Base-by-base conservation (phyloP, 2,329 filamentous ascomycete genomes). In the Fulvia fulva region DNA sequence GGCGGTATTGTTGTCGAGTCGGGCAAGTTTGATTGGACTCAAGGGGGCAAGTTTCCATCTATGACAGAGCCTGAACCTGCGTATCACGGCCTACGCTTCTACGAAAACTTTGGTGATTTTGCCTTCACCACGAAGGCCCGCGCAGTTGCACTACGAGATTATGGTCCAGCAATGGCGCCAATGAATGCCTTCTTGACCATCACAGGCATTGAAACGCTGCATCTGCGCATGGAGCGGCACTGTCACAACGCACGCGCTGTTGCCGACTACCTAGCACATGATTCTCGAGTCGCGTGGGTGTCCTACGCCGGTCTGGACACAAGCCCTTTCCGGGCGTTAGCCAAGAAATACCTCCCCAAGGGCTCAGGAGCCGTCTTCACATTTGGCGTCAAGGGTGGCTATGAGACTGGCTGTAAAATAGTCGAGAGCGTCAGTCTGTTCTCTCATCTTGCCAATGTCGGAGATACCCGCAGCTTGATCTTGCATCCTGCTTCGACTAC, bases 401-500 rank as follows among this genome's bases (percentile, higher is more conserved):
- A 56, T 23, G 56, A 58, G 34, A 54, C 45, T 19, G 59, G 59
- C 49, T 53, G 53, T 53, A 58, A 61, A 43, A 26, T 61, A 2
- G 59, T 61, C 25, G 59, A 61, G 56, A 59, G 53, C 28, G 56
- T 61, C 53, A 56, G 37, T 51, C 14, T 61, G 28, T 59, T 61
- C 53, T 61, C 56, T 12, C 56, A 61, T 47, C 59, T 61, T 25
- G 59, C 59, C 23, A 61, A 61, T 26, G 59, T 61, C 25, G 59
- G 59, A 53, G 59, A 61, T 26, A 59, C 59, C 19, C 56, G 56
- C 53, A 61, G 56, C 25, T 28, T 61, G 32, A 59, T 59, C 26
- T 47, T 61, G 53, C 59, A 61, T 56, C 59, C 59, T 51, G 56
- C 56, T 43, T 59, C 59, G 41, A 61, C 59, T 51, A 61, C 59